These are phyloP conservation scores for Diaporthe citri DNA, from an alignment of 2,329 filamentous ascomycete genomes.

Conservation along the genomic window DNA sequence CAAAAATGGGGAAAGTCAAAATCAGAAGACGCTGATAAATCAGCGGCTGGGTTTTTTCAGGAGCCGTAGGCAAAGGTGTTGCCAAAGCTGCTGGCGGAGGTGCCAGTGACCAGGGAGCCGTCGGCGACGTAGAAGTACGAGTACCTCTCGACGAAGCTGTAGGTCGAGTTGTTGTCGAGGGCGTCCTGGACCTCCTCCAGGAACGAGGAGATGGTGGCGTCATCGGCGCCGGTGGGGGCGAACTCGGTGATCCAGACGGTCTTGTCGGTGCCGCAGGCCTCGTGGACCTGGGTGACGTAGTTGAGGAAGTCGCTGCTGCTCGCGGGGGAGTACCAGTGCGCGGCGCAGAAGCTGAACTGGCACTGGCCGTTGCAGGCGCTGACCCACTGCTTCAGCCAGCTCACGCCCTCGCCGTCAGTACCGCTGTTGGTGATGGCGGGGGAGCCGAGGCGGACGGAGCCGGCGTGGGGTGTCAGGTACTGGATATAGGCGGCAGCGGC, in stretches of 20 bases:
- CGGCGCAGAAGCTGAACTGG: constrained; percentile 69
- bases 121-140: constrained; percentile 67
- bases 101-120: constrained; percentile 56
- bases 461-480: constrained; percentile 68
- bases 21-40: constrained; percentile 33
- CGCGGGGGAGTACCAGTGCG: constrained; percentile 73
- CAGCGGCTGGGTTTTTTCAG: constrained; percentile 41
- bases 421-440: constrained; percentile 74
- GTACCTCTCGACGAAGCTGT: constrained; percentile 66
- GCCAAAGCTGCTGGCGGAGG: constrained; percentile 60
- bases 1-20: constrained; percentile 37
- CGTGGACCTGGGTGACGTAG: constrained; percentile 63
- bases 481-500: constrained; percentile 67
- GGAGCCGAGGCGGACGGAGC: constrained; percentile 66
- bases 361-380: constrained; percentile 64
- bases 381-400: constrained; percentile 68
- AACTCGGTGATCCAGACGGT: constrained; percentile 76
- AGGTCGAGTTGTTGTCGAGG: constrained; percentile 60
- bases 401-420: constrained; percentile 61
- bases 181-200: constrained; percentile 61
- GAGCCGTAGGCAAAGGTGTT: constrained; percentile 60
- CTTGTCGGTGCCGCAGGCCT: constrained; percentile 58
- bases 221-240: constrained; percentile 61
- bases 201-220: constrained; percentile 59
- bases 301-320: constrained; percentile 64